Base-by-base conservation (phyloP, 177 flowering plant genomes). In the Vitis hybrid region DNA sequence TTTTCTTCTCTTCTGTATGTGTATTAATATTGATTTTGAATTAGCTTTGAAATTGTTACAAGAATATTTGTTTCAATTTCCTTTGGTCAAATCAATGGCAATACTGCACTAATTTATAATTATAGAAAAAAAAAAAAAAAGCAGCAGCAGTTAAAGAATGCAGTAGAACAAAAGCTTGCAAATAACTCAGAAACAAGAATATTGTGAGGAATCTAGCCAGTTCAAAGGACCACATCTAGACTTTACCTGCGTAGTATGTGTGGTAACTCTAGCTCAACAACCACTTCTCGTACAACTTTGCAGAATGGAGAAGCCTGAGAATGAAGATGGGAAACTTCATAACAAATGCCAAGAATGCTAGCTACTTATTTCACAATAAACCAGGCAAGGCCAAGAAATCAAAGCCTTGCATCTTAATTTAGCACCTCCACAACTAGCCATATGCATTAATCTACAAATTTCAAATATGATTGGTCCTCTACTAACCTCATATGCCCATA, bases 401-500 rank as follows among this genome's bases (percentile, higher is more conserved):
- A 18, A 56, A 31, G 10, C 10, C 8, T 18, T 39, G 55, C 18
- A 22, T 7, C n/a, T 16, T 60, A 14, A 29, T 50, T 8, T 11
- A 58, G 33, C 29, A 52, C 5, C 22, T 31, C 10, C 8, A 10
- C 7, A 10, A 15, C 20, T 31, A 1, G 5, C 6, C 18, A 3
- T 20, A 61, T 31, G 12, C 5, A 49, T n/a, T 49, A n/a, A 33
- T 22, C 64, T 55, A 22, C 19, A 26, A 51, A 2, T 10, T 1
- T 48, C 19, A 19, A 33, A 50, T 52, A 10, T 39, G 14, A 52
- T 10, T 49, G 6, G 33, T 56, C 55, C 18, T 71, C 59, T 9
- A 66, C 85, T 67, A 65, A 93, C 99, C 96, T 95, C 99, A 74
- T 91, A 95, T 50, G 97, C 93, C 99, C 99, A 95, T 72, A 95